phyloP scores from a whole-genome alignment of 1,284 basidiomycete species.

The Tilletiopsis washingtonensis region DNA sequence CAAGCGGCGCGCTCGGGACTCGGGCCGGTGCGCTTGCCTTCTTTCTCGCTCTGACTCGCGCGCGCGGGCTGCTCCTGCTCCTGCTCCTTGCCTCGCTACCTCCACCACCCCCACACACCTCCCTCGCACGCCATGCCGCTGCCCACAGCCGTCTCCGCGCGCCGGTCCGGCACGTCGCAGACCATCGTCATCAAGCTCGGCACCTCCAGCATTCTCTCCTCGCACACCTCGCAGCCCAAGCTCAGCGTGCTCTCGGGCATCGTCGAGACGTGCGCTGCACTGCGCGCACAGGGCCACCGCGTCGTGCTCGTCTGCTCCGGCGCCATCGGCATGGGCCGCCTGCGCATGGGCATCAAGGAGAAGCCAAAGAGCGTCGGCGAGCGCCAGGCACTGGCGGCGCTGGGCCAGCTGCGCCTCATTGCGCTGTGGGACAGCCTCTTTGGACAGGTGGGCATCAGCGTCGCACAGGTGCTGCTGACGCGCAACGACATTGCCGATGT shows the following conservation, averaged over 20 bases:
- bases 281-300: conserved; percentile 75
- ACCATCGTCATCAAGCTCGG: conserved; percentile 47
- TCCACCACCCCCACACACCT: too few relatives aligned
- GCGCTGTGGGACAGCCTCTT: conserved; percentile 96
- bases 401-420: conserved; percentile 91
- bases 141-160: too few relatives aligned
- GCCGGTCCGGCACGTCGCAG: background rate
- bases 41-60: too few relatives aligned
- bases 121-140: too few relatives aligned
- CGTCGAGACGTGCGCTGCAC: conserved; percentile 77
- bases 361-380: conserved; percentile 76
- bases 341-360: conserved; percentile 76
- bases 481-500: conserved; percentile 94
- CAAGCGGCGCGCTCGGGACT: too few relatives aligned
- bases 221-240: conserved; percentile 55
- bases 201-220: conserved; percentile 43
- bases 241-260: conserved; percentile 82
- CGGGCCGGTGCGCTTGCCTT: too few relatives aligned
- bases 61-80: too few relatives aligned
- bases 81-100: too few relatives aligned
- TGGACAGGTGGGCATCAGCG: conserved; percentile 81
- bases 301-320: conserved; percentile 93
- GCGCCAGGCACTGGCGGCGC: conserved; percentile 91
- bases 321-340: conserved; percentile 87
- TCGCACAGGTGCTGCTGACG: conserved; percentile 89